Base-by-base conservation (phyloP, 148 eudicot species). In the Cornus florida region DNA sequence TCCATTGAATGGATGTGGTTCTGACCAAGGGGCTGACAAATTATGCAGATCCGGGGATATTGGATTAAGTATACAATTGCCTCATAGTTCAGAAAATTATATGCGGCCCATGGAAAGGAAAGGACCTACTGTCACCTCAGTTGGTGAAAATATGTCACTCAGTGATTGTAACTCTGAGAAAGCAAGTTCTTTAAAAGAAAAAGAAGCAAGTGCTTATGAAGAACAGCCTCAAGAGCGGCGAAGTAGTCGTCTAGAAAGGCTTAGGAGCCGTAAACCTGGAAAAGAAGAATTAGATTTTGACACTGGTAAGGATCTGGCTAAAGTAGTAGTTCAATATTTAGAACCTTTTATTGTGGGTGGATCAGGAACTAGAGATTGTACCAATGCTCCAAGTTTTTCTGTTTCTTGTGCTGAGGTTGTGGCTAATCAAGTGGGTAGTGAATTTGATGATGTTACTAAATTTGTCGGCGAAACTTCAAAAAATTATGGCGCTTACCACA, bases 151-250 rank as follows among this genome's bases (percentile, higher is more conserved):
- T 66, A 74, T 72, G 84, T 72, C 84, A 23, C 39, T 16, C 74
- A 84, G 77, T n/a, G 86, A 88, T 77, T 70, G 79, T 67, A 76
- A 79, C 76, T 32, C 89, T 74, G 87, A 76, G 80, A 89, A 83
- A 79, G 88, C 81, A 65, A 82, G 73, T 71, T 69, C 35, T 67
- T 53, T 16, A 56, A 71, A 70, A 70, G 87, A 75, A 60, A 92
- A 84, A 86, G 96, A 90, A 76, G 77, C 79, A 68, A 83, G 71
- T 79, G 60, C 68, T 53, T 78, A 74, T 78, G 98, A 92, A 72
- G 98, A 91, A 78, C 98, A 91, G 75, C 91, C 87, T 78, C 90
- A 87, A 75, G 99, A 92, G 87, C 92, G 99, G 82, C 87, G 99
- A 56, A 96, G 99, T 82, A 92, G 87, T 70, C 94, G 99, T 80